Base-by-base conservation (phyloP, 1,284 basidiomycete species). In the Ceratobasidium sp. region DNA sequence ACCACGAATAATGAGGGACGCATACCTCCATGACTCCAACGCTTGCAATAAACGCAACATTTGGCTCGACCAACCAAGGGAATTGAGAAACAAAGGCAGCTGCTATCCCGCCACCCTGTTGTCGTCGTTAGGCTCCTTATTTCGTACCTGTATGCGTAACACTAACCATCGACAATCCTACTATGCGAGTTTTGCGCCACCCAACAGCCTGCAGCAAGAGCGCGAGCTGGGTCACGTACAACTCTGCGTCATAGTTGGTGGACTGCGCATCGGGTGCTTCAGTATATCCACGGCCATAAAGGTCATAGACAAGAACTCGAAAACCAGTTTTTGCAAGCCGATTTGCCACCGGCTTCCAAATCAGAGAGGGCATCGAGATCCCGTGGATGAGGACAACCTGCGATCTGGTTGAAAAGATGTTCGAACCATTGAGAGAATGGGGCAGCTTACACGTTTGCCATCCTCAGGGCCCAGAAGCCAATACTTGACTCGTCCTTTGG, bases 221-320 rank as follows among this genome's bases (percentile, higher is more conserved):
- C 0, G 91, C 91, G n/a, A 92, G 87, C 77, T 92, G 90, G 0
- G 86, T 88, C 0, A 86, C 86, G 79, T 90, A 89, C 5, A 92
- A 81, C 2, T 82, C 79, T 1, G 84, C 81, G 75, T 89, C 84
- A 78, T 92, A 91, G 1, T 83, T 84, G 6, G 84, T 85, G 38
- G 86, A 83, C 0, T 89, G 91, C 0, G 90, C 90, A 75, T 91
- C 91, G 25, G 67, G 67, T 25, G 67, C 67, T 30, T 70, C 67
- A 0, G 89, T 90, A 79, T 92, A 92, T 9, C 91, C 91, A 42
- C 91, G 84, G 16, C 91, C 91, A 74, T 91, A 92, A 16, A 92
- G 82, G 80, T 92, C 91, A 75, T 91, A 92, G 6, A 91, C 82
- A 28, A 92, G 82, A 66, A 92, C 87, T 70, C 88, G 87, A 81